These are phyloP conservation scores for Desmodesmus armatus DNA, from an alignment of 139 green algal genomes.

Conservation along the genomic window DNA sequence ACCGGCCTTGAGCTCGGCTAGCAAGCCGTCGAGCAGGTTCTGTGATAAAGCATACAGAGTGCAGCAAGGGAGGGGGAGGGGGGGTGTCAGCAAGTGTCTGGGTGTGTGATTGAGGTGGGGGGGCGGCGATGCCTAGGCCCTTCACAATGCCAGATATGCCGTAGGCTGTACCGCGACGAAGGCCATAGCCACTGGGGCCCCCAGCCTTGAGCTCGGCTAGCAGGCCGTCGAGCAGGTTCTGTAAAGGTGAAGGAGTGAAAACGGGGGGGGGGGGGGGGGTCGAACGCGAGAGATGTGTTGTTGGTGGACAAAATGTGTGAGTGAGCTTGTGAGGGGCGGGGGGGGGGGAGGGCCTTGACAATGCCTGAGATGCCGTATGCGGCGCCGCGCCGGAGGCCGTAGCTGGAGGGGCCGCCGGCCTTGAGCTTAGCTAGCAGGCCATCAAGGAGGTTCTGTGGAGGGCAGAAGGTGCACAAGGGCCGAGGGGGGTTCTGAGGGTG, in stretches of 20 bases:
- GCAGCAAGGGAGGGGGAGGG: not conserved
- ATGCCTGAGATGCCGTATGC: slow-evolving; percentile 93
- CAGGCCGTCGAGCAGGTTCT: not conserved
- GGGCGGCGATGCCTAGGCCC: slow-evolving; percentile 93
- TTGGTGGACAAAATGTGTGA: too few species aligned
- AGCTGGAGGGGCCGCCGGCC: not conserved
- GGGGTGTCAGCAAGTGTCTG: not conserved
- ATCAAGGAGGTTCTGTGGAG: not conserved
- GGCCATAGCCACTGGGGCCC: not conserved
- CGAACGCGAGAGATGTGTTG: too few species aligned
- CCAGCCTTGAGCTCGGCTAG: not conserved
- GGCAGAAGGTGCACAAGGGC: too few species aligned
- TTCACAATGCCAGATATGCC: slow-evolving; percentile 94
- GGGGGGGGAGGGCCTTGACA: slow-evolving; percentile 96
- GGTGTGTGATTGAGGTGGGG: too few species aligned
- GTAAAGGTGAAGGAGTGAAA: too few species aligned
- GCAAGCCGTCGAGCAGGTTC: not conserved
- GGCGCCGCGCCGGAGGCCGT: slow-evolving; percentile 73
- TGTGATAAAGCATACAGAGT: not conserved
- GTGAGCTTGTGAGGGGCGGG: too few species aligned
- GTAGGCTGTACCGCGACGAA: slow-evolving; percentile 87
- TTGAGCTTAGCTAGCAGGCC: not conserved
- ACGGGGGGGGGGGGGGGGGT: too few species aligned
- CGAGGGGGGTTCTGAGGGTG: too few species aligned
- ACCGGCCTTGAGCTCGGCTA: not conserved